These are phyloP conservation scores for Phaeosphaeriaceae sp. DNA, from an alignment of 2,329 filamentous ascomycete genomes.

Conservation along the genomic window DNA sequence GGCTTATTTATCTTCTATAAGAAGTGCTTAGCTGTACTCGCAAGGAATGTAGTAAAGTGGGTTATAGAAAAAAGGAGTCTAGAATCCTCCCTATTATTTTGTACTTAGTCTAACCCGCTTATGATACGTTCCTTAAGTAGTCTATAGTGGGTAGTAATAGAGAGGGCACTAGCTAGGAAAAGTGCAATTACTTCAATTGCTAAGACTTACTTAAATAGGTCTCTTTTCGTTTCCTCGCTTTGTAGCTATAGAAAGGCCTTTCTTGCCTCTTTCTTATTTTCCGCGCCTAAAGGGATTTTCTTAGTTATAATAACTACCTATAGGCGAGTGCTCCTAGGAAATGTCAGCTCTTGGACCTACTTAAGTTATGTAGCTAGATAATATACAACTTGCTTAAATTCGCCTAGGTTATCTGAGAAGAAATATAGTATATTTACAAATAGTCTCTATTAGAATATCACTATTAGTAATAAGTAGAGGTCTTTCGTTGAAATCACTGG, in stretches of 20 bases:
- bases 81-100: slow-evolving; percentile 12
- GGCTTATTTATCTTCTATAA: slow-evolving; percentile 9
- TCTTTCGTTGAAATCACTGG: slow-evolving; percentile 21
- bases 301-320: neutral
- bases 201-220: slow-evolving; percentile 18
- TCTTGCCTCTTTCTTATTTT: slow-evolving; percentile 23
- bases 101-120: slow-evolving; percentile 20
- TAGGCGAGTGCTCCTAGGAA: slow-evolving; percentile 16
- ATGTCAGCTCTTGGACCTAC: neutral
- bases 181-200: slow-evolving; percentile 29
- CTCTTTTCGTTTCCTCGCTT: slow-evolving; percentile 26
- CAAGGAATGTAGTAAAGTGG: slow-evolving; percentile 30
- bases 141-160: slow-evolving; percentile 16
- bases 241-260: slow-evolving; percentile 30
- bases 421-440: slow-evolving; percentile 37
- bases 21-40: slow-evolving; percentile 19
- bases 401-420: slow-evolving; percentile 32
- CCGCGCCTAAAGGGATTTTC: slow-evolving; percentile 9
- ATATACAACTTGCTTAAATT: slow-evolving; percentile 24
- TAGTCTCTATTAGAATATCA: slow-evolving; percentile 12
- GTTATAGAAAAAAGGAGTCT: slow-evolving; percentile 25
- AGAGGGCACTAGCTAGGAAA: slow-evolving; percentile 11
- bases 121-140: slow-evolving; percentile 29
- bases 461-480: slow-evolving; percentile 25
- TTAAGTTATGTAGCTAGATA: slow-evolving; percentile 17